These are phyloP conservation scores for Rhizophagus clarus DNA, from an alignment of 192 early-diverging fungal genomes.

Conservation along the genomic window DNA sequence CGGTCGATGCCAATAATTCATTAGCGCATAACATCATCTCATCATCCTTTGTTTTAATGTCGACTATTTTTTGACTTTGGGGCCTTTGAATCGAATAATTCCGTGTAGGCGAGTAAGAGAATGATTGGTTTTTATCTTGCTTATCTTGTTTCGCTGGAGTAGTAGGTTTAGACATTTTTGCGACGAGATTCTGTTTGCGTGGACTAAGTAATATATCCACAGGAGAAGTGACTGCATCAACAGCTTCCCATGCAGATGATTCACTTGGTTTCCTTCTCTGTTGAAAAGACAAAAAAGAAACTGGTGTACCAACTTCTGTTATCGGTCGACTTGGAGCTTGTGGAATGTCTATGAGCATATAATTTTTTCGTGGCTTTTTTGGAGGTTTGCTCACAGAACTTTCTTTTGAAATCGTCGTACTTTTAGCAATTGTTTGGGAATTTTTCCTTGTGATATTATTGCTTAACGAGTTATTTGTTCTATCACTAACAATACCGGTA, in stretches of 20 bases:
- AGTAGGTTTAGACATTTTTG: conserved; percentile 9
- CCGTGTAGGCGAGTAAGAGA: neutral
- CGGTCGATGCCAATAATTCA: neutral
- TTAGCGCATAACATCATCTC: too few species aligned
- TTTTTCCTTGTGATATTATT: too few species aligned
- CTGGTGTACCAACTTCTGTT: conserved; percentile 7
- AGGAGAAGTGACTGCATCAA: conserved; percentile 14
- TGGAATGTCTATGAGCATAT: too few species aligned
- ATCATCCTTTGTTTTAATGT: neutral
- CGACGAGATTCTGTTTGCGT: conserved; percentile 20
- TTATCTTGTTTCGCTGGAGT: neutral
- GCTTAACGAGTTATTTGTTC: too few species aligned
- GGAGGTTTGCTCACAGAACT: too few species aligned
- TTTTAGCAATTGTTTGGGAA: too few species aligned
- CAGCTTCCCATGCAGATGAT: conserved; percentile 14
- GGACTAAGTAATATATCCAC: conserved; percentile 7
- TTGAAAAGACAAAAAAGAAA: neutral
- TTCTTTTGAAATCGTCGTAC: too few species aligned
- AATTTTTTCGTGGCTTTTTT: too few species aligned
- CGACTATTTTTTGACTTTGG: neutral
- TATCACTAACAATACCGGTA: too few species aligned
- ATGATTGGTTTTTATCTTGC: neutral
- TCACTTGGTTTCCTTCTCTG: neutral
- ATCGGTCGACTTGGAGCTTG: neutral
- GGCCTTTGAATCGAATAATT: neutral